Evolutionary conservation across 2,329 filamentous ascomycete genomes (phyloP), one percentile per base, ranked within the genome.

Genomic region (Sporothrix variecibatus): DNA sequence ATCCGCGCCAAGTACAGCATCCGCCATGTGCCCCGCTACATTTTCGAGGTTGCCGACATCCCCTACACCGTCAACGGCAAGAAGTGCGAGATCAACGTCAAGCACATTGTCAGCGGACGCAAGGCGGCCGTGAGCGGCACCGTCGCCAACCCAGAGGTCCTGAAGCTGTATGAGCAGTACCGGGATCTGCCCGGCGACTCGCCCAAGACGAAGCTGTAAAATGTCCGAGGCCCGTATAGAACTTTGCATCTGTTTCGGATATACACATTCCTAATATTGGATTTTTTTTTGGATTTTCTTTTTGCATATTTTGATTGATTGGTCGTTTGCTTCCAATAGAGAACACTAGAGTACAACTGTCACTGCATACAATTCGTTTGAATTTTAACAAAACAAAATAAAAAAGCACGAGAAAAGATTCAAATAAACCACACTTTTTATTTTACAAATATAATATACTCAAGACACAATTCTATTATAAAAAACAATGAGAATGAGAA

Each of bases 31-130:
- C 84, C 84, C 79, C 78, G 72, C 40, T 84, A 82, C 73, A 78
- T 85, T 11, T 75, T 84, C 15, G 76, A 81, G 23, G 81, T 83
- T 0, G 78, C 77, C 0, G 83, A 83, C 28, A 82, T 85, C 23
- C 83, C 83, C 0, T 81, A 82, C 26, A 85, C 84, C 11, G 82
- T 86, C 58, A 85, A 86, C 73, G 84, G 84, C 7, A 86, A 86
- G 78, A 86, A 85, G 75, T 82, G 85, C 38, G 82, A 83, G 80
- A 82, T 80, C 68, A 81, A 80, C 43, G 82, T 87, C 56, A 86
- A 83, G 80, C 79, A 82, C 75, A 81, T 81, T 26, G 80, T 82
- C 23, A 80, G 76, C 75, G 84, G 84, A 11, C 80, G 77, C 34
- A 80, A 80, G 72, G 82, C 82, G 75, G 81, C 76, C 68, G 77